These are phyloP conservation scores for Plasmodium blacklocki DNA, from an alignment of 169 alveolate species.

Conservation along the genomic window DNA sequence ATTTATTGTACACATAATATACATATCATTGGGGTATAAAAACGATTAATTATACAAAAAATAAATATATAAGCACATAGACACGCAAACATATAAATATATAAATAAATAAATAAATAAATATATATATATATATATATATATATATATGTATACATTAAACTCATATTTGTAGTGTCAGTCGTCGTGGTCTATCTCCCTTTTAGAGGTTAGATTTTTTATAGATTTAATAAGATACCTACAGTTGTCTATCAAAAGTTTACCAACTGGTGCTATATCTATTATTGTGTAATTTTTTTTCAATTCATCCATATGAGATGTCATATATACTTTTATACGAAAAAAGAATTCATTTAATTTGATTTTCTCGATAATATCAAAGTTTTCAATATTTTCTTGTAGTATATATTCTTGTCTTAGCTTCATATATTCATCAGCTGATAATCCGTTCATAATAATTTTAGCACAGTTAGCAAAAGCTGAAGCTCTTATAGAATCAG, in stretches of 20 bases:
- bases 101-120: no score
- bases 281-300: slow-evolving; percentile 55
- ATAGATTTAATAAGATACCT: slow-evolving; percentile 29
- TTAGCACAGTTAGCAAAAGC: slow-evolving; percentile 82
- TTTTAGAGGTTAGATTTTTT: slow-evolving; percentile 12
- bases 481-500: slow-evolving; percentile 82
- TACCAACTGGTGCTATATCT: slow-evolving; percentile 30
- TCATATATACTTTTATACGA: slow-evolving; percentile 62
- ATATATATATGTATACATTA: no score
- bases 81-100: no score
- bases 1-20: no score
- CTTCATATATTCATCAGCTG: slow-evolving; percentile 67
- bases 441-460: slow-evolving; percentile 71
- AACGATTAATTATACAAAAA: no score
- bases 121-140: no score
- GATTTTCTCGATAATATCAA: slow-evolving; percentile 44
- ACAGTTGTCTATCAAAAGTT: slow-evolving; percentile 50
- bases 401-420: slow-evolving; percentile 44
- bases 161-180: no score
- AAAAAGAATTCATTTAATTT: slow-evolving; percentile 60
- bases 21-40: no score
- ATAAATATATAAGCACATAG: no score
- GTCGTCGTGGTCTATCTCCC: background rate
- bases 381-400: slow-evolving; percentile 59
- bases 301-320: slow-evolving; percentile 72